A percentile compares a stretch with the other conserved stretches of the same genome.
phyloP scores from a whole-genome alignment of 2,329 filamentous ascomycete genomes.

The Claviceps quebecensis region DNA sequence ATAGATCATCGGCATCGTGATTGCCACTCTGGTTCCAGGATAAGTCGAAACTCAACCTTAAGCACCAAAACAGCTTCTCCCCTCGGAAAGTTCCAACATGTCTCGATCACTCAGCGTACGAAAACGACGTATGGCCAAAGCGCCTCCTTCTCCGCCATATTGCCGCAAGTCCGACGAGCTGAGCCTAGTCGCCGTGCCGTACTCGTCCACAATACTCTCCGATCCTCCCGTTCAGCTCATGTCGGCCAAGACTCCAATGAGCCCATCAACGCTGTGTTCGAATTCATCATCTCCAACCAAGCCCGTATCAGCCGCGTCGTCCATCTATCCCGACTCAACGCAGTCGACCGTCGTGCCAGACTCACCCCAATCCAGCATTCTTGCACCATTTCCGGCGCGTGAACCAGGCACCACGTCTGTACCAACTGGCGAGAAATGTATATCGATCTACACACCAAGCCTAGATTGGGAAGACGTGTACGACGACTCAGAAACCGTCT shows the following conservation, averaged over 20 bases:
- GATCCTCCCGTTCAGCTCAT: not conserved
- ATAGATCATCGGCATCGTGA: not conserved
- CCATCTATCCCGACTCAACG: slow-evolving; percentile 2
- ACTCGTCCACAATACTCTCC: not conserved
- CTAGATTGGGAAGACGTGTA: not conserved
- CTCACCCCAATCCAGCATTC: not conserved
- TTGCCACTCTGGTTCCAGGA: not conserved
- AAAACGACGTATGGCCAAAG: not conserved
- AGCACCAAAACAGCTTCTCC: not conserved
- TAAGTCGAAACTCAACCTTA: not conserved
- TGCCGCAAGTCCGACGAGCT: not conserved
- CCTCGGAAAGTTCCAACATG: not conserved
- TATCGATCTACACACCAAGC: not conserved
- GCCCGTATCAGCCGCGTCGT: not conserved
- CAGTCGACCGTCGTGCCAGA: not conserved
- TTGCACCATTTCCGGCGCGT: not conserved
- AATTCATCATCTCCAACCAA: not conserved
- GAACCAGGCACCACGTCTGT: not conserved
- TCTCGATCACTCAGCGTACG: not conserved
- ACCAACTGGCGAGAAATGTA: not conserved
- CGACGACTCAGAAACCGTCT: not conserved
- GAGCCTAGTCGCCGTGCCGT: not conserved
- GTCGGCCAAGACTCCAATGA: not conserved
- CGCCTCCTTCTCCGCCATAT: not conserved
- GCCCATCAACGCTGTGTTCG: not conserved